Conservation (phyloP, 331 rosid species). For the Malus hybrid region DNA sequence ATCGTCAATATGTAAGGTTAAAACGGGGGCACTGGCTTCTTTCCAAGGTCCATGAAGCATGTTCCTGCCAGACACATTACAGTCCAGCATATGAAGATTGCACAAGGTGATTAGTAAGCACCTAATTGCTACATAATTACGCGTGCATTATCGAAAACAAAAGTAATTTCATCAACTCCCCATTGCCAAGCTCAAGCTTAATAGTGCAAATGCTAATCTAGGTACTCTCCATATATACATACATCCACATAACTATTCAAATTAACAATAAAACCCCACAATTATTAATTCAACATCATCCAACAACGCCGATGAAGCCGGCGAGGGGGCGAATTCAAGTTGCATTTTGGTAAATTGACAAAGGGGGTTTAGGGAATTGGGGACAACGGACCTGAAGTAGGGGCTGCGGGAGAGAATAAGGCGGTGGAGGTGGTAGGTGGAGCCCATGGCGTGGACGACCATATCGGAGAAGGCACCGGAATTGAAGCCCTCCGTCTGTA, state of each 20-base stretch:
- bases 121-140: background rate
- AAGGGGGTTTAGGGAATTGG: background rate
- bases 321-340: background rate
- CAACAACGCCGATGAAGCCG: background rate
- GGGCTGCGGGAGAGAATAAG: conserved; percentile 96
- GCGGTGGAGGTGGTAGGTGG: conserved; percentile 90
- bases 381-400: conserved; percentile 64
- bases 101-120: background rate
- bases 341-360: background rate
- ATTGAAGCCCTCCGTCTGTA: conserved; percentile 86
- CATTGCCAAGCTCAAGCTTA: background rate
- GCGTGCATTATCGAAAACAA: background rate
- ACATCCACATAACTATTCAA: background rate
- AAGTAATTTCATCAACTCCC: background rate
- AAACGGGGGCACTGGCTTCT: conserved; percentile 81
- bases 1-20: conserved; percentile 75
- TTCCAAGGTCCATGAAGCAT: conserved; percentile 99
- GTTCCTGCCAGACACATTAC: conserved; percentile 43
- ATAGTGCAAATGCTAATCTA: background rate
- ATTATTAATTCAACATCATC: background rate
- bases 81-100: conserved; percentile 1
- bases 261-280: background rate
- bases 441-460: conserved; percentile 75
- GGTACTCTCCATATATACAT: background rate
- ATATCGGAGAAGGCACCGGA: conserved; percentile 84